Conservation (phyloP, 805 yeast genomes). For the Lipomyces sp. region DNA sequence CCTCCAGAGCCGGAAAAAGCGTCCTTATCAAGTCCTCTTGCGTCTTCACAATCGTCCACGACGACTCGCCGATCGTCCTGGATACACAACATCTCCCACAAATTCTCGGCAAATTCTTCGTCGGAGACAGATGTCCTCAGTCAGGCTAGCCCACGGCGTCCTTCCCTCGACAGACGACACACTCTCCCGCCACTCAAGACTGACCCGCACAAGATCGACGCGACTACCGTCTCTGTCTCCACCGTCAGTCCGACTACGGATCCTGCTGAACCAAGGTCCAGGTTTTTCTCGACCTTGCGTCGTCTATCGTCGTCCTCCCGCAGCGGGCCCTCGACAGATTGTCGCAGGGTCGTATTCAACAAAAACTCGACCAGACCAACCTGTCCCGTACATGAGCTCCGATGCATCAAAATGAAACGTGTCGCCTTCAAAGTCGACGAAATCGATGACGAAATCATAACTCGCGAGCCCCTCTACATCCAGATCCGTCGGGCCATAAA, state of each 20-base stretch:
- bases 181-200: background rate
- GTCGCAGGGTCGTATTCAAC: conserved; percentile 32
- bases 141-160: conserved; percentile 8
- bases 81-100: conserved; percentile 25
- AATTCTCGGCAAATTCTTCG: conserved; percentile 9
- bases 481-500: conserved; percentile 30
- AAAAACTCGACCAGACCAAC: conserved; percentile 24
- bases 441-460: conserved; percentile 32
- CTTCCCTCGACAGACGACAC: background rate
- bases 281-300: conserved; percentile 19
- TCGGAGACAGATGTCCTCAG: conserved; percentile 4
- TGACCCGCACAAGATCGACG: no score
- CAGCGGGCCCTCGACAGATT: conserved; percentile 7
- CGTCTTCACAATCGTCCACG: background rate
- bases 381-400: conserved; percentile 33
- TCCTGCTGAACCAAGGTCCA: background rate
- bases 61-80: conserved; percentile 23
- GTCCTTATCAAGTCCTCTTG: no score
- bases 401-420: conserved; percentile 20
- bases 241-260: conserved; percentile 2
- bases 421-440: conserved; percentile 36
- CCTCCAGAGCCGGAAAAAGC: background rate
- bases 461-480: conserved; percentile 31
- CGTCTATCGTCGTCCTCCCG: conserved; percentile 24
- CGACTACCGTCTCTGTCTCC: background rate